Evolutionary conservation across 306 rosid species (phyloP), one percentile per base, ranked within the genome.

Genomic region (Castanospermum australe): DNA sequence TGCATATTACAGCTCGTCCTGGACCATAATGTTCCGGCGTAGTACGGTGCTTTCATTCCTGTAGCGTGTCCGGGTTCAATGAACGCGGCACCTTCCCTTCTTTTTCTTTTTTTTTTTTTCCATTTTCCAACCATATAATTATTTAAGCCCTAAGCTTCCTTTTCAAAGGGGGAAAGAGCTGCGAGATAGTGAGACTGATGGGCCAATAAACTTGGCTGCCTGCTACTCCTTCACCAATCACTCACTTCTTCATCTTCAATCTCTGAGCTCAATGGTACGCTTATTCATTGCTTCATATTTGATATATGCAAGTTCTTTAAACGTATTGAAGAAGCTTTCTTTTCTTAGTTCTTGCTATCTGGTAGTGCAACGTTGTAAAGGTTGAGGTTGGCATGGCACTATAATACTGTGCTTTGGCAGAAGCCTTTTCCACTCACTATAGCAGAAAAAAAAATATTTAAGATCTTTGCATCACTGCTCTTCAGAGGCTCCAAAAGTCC

Each of bases 1-100:
- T n/a, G n/a, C n/a, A n/a, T n/a, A n/a, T n/a, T 71, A 38, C 81
- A 35, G 24, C 64, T 7, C 35, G 36, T 65, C 24, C 52, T 8
- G 18, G 20, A 11, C 72, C 61, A 30, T 3, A n/a, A 6, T 56
- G 41, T 45, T 62, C 38, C 33, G 30, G 48, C 44, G 20, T 14
- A n/a, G 44, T 41, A 36, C 61, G 2, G 14, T 47, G 32, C 28
- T 36, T 36, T 28, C 44, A 1, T 2, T 60, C 5, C 18, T 18
- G 2, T 54, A n/a, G n/a, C n/a, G 63, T 57, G 82, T 72, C 90
- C 42, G 86, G 86, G 71, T 89, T 89, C 92, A 89, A 77, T 80
- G 90, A 84, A 89, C 15, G 76, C 54, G 30, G 8, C 5, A n/a
- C 25, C 33, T 54, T 63, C n/a, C 52, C 17, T 1, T 28, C 32